Base-by-base conservation (phyloP, 2,329 filamentous ascomycete species). In the Conoideocrella luteorostrata region DNA sequence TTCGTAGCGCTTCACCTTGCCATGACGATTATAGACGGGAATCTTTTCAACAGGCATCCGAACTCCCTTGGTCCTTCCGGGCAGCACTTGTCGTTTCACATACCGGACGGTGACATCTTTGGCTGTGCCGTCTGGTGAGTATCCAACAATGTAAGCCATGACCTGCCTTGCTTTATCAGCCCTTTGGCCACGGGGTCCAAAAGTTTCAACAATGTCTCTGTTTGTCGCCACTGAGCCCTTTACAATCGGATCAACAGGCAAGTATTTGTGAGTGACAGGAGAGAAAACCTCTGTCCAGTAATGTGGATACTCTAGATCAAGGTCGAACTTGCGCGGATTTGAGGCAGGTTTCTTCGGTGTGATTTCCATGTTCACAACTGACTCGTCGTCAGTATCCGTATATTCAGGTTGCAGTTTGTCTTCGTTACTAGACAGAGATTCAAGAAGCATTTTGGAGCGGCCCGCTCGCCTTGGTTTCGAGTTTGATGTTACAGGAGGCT, bases 81-180 rank as follows among this genome's bases (percentile, higher is more conserved):
- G 93, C 60, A 89, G 82, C 42, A 84, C 75, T 45, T 86, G 86
- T 18, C 84, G 80, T 56, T 84, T 90, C 7, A 98, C 69, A 61
- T 98, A 98, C 22, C 93, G 79, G 10, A 93, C 82, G 0, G 93
- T 98, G 13, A 98, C 86, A 59, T 98, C 93, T 60, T 97, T 97
- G 11, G 88, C 90, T 0, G 88, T 90, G 2, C 87, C 88, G 58
- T 97, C 90, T 3, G 78, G 66, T 1, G 86, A 88, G 63, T 86
- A 88, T 0, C 85, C 90, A 17, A 97, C 72, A 3, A 95, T 77
- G 56, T 98, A 98, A 36, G 87, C 86, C 56, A 95, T 88, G 11
- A 95, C 80, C 61, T 97, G 91, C 53, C 88, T 91, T 0, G 85
- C 80, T 55, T 85, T 88, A 26, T 95, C 88, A 1, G 90, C 88